A percentile compares a stretch with the other conserved stretches of the same genome.
phyloP scores from a whole-genome alignment of 495 filamentous ascomycete species.

The Podospora pseudopauciseta region DNA sequence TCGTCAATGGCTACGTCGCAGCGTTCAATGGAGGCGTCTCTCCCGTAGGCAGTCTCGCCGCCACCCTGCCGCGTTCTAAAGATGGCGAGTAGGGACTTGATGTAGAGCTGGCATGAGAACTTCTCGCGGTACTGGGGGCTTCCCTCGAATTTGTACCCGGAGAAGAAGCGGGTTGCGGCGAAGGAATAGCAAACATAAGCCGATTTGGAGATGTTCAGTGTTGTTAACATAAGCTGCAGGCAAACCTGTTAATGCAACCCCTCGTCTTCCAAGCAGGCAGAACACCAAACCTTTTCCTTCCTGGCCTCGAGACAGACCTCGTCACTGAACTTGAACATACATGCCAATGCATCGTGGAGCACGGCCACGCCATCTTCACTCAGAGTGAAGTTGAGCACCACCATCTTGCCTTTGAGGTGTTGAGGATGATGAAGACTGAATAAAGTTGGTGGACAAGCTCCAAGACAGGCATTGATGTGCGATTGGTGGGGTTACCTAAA shows the following conservation, averaged over 20 bases:
- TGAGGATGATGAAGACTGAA: neutral
- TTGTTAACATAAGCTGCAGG: slow-evolving; percentile 69
- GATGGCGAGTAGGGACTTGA: slow-evolving; percentile 44
- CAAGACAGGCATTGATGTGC: neutral
- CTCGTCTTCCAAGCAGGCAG: neutral
- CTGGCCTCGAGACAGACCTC: slow-evolving; percentile 81
- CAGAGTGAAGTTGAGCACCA: slow-evolving; percentile 71
- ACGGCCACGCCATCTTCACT: slow-evolving; percentile 66
- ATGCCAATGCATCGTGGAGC: slow-evolving; percentile 79
- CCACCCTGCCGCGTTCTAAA: slow-evolving; percentile 41
- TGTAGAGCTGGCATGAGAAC: slow-evolving; percentile 49
- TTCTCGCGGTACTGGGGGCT: slow-evolving; percentile 43
- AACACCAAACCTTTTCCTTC: slow-evolving; percentile 55
- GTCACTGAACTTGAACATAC: slow-evolving; percentile 90
- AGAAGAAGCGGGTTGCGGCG: slow-evolving; percentile 72
- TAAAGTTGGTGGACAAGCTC: neutral
- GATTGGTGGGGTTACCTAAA: neutral
- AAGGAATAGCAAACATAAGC: slow-evolving; percentile 83
- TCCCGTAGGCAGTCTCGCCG: slow-evolving; percentile 34
- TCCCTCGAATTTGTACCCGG: slow-evolving; percentile 63
- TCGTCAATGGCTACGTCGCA: slow-evolving; percentile 86
- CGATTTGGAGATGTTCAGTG: slow-evolving; percentile 88
- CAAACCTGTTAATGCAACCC: neutral
- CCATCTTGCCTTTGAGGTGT: slow-evolving; percentile 15
- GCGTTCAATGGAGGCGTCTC: slow-evolving; percentile 72